Evolutionary conservation across 257 asterid genomes (phyloP), one percentile per base, ranked within the genome.

Genomic region (Linaria vulgaris): DNA sequence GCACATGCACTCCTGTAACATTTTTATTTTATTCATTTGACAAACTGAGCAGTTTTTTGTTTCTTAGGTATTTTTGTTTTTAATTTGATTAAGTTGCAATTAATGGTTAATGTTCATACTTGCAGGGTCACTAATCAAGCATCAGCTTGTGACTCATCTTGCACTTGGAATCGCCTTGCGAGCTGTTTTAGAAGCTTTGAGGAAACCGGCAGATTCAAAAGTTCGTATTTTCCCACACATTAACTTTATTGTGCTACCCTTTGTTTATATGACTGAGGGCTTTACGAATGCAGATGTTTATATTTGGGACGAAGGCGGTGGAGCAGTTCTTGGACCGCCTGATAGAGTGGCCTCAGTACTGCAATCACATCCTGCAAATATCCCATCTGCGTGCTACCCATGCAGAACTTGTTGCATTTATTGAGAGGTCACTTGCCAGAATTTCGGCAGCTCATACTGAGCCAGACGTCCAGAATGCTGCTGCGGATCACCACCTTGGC

Each of bases 291-390:
- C 82, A 94, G 99, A 90, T 94, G 96, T 94, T 87, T 75, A 75
- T 83, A 61, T 94, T 94, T 83, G 99, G 99, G 74, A 90, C 86
- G 0, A 80, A 61, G 80, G 97, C 99, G 50, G 72, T 94, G 81
- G 95, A 94, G 77, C 99, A 90, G 80, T 94, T 94, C 70, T 75
- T 86, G 72, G 99, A 90, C 56, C 97, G 99, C 31, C 83, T 94
- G 75, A 77, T 77, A 60, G 99, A 94, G 82, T 94, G 99, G 99
- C 99, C 99, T 3, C 99, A 82, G 64, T 94, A 94, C 79, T 87
- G 99, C 84, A 94, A 90, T 78, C 97, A 90, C 77, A 86, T 94
- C 71, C 68, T 90, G 72, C 97, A 90, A 74, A 94, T 94, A 84
- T 87, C 97, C 69, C 99, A 94, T 75, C 60, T 90, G 69, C 99